Base-by-base conservation (phyloP, 108 stramenopile genomes). In the Conticribra guillardii region DNA sequence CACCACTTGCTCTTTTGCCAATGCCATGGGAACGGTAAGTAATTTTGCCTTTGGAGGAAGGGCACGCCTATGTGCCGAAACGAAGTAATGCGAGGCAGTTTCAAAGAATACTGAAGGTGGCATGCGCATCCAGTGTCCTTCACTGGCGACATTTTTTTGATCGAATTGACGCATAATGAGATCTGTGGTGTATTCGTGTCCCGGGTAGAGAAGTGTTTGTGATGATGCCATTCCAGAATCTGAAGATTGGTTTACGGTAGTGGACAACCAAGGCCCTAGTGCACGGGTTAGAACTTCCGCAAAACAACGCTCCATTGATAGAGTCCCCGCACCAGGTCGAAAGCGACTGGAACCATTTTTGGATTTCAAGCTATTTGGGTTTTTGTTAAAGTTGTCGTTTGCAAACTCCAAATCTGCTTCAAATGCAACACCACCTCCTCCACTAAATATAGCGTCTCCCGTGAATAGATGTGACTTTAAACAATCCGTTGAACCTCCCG, bases 101-200 rank as follows among this genome's bases (percentile, higher is more conserved):
- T 88, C 85, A 54, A 94, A 94, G 60, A 90, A 94, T 3, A 69
- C 69, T 9, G 73, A 55, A 5, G 93, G 93, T 18, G 84, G 48
- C 71, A 87, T 79, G 18, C 68, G 76, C 49, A 71, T 84, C 90
- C 90, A 91, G 23, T 80, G 79, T 54, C 75, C 77, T 21, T 83
- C 66, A 19, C 80, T 80, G 23, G 54, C 15, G 0, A 72, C 34
- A 23, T 64, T 72, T 31, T 71, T 81, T 46, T 54, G 60, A 30
- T 78, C 63, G 33, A 91, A 88, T 64, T 91, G 90, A 47, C 93
- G 65, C 48, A 75, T 51, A 11, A 94, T 41, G 19, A 94, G 64
- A 24, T 91, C 89, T 4, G 73, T 71, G 7, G 93, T 91, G 54
- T 94, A 94, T 57, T 94, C 93, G 61, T 94, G 93, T 5, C 93